phyloP scores from a whole-genome alignment of 2,329 filamentous ascomycete genomes.

The Fusarium foetens region DNA sequence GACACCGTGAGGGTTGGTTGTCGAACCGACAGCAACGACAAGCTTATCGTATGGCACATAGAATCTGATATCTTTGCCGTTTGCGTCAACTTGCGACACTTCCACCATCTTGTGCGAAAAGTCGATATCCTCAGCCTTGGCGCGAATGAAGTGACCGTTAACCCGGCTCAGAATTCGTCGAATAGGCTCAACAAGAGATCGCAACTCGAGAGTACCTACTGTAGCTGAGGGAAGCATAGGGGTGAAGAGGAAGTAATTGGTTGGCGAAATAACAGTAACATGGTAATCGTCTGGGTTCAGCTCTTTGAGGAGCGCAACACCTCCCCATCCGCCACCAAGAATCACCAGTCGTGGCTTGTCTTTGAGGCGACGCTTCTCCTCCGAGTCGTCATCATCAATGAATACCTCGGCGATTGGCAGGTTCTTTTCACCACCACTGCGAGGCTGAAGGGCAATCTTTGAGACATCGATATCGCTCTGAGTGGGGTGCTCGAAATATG shows the following conservation, averaged over 20 bases:
- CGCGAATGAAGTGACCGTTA: constrained; percentile 89
- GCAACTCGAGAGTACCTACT: constrained; percentile 90
- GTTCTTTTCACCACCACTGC: constrained; percentile 91
- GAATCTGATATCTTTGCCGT: constrained; percentile 81
- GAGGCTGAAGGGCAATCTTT: constrained; percentile 81
- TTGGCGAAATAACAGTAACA: constrained; percentile 92
- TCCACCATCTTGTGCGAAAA: constrained; percentile 93
- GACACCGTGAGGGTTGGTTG: constrained; percentile 94
- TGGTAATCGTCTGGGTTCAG: constrained; percentile 93
- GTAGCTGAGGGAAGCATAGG: constrained; percentile 98
- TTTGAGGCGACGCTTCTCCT: constrained; percentile 75
- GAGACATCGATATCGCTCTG: constrained; percentile 84
- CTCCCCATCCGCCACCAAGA: constrained; percentile 93
- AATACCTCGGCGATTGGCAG: constrained; percentile 88
- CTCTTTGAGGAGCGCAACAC: constrained; percentile 89
- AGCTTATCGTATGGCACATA: constrained; percentile 98
- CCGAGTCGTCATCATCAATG: constrained; percentile 87
- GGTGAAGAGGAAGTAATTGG: constrained; percentile 97
- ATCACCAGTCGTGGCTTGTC: constrained; percentile 94
- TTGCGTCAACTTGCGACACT: constrained; percentile 75
- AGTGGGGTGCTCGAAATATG: constrained; percentile 79
- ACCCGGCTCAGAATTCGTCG: constrained; percentile 82
- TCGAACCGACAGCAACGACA: constrained; percentile 89
- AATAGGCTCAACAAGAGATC: constrained; percentile 93
- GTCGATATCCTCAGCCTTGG: constrained; percentile 86